Evolutionary conservation across 1,139 yeast genomes (phyloP).

Genomic region (Saccharomyces hybrid): DNA sequence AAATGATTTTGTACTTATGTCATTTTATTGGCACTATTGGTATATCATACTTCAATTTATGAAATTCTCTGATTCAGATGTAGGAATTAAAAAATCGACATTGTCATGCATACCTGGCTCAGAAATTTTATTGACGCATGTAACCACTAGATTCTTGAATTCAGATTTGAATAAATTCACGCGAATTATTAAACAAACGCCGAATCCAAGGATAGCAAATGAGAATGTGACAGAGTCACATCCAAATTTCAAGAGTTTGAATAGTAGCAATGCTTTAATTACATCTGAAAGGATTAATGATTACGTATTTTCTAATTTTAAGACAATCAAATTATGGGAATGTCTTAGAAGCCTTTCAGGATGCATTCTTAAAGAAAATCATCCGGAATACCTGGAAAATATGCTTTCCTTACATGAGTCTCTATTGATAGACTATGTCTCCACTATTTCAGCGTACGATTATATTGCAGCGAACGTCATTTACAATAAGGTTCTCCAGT

Average conservation of each 20-base stretch:
- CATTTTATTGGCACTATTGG: constrained; percentile 32
- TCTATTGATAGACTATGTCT: constrained; percentile 16
- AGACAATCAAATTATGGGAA: constrained; percentile 24
- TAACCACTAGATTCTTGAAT: constrained; percentile 12
- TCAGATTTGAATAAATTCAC: constrained; percentile 18
- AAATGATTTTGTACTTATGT: constrained; percentile 22
- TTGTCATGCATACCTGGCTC: constrained; percentile 16
- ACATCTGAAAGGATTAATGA: constrained; percentile 9
- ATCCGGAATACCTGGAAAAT: neutral
- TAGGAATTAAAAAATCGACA: constrained; percentile 3
- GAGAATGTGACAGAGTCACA: constrained; percentile 2
- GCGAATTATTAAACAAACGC: constrained; percentile 13
- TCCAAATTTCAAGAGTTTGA: neutral
- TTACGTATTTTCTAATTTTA: constrained; percentile 22
- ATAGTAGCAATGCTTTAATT: neutral
- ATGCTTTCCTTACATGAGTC: constrained; percentile 20
- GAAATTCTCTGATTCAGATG: constrained; percentile 4
- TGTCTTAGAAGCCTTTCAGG: constrained; percentile 18
- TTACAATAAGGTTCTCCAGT: constrained; percentile 26
- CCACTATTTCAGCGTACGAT: constrained; percentile 28
- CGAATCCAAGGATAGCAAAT: constrained; percentile 1
- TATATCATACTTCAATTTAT: constrained; percentile 16
- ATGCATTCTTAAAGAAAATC: constrained; percentile 8
- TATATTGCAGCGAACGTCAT: constrained; percentile 21
- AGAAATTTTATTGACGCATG: constrained; percentile 13